phyloP scores from a whole-genome alignment of 306 rosid genomes.

The Datisca glomerata region DNA sequence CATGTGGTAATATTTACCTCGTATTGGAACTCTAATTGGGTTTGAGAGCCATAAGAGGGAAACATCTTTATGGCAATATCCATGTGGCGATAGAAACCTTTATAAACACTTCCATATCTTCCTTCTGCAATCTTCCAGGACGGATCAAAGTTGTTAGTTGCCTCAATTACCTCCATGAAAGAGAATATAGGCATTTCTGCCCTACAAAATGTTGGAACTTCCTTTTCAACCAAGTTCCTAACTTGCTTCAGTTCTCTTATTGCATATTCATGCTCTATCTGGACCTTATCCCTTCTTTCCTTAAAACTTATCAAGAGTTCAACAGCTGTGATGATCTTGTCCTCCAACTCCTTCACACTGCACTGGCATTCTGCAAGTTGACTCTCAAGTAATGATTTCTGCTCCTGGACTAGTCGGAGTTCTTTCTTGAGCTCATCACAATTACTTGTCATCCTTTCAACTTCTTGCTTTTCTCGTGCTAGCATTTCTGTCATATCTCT shows the following conservation, averaged over 20 bases:
- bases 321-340: constrained; percentile 67
- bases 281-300: constrained; percentile 62
- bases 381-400: constrained; percentile 32
- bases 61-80: constrained; percentile 88
- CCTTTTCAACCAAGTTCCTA: constrained; percentile 28
- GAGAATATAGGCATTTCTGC: constrained; percentile 64
- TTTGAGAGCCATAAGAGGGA: constrained; percentile 77
- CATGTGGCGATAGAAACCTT: constrained; percentile 63
- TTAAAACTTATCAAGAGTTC: constrained; percentile 64
- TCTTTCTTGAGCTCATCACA: constrained; percentile 28
- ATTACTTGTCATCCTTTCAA: constrained; percentile 34
- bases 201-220: constrained; percentile 19
- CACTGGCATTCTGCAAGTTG: constrained; percentile 36
- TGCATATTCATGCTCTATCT: constrained; percentile 40
- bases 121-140: constrained; percentile 94
- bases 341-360: constrained; percentile 53
- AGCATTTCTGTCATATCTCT: constrained; percentile 46
- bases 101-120: constrained; percentile 73
- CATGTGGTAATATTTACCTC: constrained; percentile 44
- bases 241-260: constrained; percentile 36
- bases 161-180: constrained; percentile 77
- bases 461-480: constrained; percentile 34
- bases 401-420: constrained; percentile 31
- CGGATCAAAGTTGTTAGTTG: constrained; percentile 71
- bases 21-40: constrained; percentile 40